These are phyloP conservation scores for Tetrapisispora taiwanensis DNA, from an alignment of 805 yeast species.

Conservation along the genomic window DNA sequence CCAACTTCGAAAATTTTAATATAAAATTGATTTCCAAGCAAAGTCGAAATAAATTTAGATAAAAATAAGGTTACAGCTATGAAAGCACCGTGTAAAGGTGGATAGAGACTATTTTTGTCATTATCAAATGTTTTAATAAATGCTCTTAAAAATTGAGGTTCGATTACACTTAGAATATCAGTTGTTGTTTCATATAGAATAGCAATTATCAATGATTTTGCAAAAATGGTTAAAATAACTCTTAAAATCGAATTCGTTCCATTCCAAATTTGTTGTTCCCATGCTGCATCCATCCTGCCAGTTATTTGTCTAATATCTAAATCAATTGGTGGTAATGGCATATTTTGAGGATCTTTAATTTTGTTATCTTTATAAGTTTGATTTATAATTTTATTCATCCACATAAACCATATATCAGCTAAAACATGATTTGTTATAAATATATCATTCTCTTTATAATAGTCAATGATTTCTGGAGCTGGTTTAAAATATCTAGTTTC, in stretches of 20 bases:
- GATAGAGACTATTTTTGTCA: conserved; percentile 27
- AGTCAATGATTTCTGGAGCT: conserved; percentile 28
- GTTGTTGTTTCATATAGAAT: conserved; percentile 31
- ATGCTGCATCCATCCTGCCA: conserved; percentile 23
- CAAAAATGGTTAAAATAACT: conserved; percentile 33
- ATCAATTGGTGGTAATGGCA: conserved; percentile 34
- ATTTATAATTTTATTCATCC: conserved; percentile 38
- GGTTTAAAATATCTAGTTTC: conserved; percentile 35
- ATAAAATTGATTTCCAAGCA: conserved; percentile 59
- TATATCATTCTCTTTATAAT: conserved; percentile 28
- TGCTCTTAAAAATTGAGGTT: conserved; percentile 47
- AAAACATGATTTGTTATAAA: conserved; percentile 23
- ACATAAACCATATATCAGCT: conserved; percentile 34
- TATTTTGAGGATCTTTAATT: conserved; percentile 32
- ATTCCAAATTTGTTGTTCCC: conserved; percentile 30
- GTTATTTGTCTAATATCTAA: conserved; percentile 30
- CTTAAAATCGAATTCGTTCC: conserved; percentile 24
- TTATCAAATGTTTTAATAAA: conserved; percentile 39
- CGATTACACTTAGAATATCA: conserved; percentile 34
- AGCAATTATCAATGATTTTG: conserved; percentile 29
- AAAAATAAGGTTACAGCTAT: conserved; percentile 56
- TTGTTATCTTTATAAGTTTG: conserved; percentile 33
- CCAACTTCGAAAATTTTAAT: conserved; percentile 50
- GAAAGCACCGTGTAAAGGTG: conserved; percentile 49
- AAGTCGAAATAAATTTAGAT: conserved; percentile 50